phyloP scores from a whole-genome alignment of 345 rosid genomes.

The Noccaea bulbosa region DNA sequence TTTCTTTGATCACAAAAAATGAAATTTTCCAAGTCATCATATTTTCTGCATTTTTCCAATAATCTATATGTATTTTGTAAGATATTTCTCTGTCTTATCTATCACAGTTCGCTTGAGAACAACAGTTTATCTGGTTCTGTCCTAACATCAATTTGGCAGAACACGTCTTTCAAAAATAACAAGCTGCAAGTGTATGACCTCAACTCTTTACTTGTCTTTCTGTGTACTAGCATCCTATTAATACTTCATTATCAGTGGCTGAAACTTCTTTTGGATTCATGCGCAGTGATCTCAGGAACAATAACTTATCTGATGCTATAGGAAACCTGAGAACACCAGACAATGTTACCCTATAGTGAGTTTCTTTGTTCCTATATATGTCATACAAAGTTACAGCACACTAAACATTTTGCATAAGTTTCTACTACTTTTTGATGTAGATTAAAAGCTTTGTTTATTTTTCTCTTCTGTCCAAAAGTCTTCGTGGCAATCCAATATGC shows the following conservation, averaged over 20 bases:
- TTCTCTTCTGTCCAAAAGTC: slow-evolving; percentile 48
- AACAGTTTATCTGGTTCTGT: slow-evolving; percentile 71
- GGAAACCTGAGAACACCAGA: slow-evolving; percentile 63
- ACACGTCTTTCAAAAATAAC: slow-evolving; percentile 47
- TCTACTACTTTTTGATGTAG: neutral
- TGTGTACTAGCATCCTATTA: neutral
- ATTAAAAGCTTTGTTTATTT: slow-evolving; percentile 13
- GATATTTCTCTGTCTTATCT: neutral
- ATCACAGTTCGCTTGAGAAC: slow-evolving; percentile 70
- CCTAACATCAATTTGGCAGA: slow-evolving; percentile 63
- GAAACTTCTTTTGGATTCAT: slow-evolving; percentile 37
- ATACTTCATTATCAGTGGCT: slow-evolving; percentile 18
- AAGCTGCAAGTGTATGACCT: slow-evolving; percentile 63
- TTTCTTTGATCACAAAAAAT: slow-evolving; percentile 13
- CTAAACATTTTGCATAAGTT: neutral
- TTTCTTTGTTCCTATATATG: slow-evolving; percentile 10
- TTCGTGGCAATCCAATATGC: slow-evolving; percentile 83
- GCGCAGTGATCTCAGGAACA: slow-evolving; percentile 83
- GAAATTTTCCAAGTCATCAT: neutral
- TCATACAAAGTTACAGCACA: neutral
- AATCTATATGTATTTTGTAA: neutral
- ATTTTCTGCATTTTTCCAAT: slow-evolving; percentile 6
- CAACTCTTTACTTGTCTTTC: neutral
- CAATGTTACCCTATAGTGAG: slow-evolving; percentile 76
- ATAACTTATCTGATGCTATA: slow-evolving; percentile 57